Evolutionary conservation across 1,139 yeast species (phyloP).

Genomic region (Lodderomyces oxycetoniae): DNA sequence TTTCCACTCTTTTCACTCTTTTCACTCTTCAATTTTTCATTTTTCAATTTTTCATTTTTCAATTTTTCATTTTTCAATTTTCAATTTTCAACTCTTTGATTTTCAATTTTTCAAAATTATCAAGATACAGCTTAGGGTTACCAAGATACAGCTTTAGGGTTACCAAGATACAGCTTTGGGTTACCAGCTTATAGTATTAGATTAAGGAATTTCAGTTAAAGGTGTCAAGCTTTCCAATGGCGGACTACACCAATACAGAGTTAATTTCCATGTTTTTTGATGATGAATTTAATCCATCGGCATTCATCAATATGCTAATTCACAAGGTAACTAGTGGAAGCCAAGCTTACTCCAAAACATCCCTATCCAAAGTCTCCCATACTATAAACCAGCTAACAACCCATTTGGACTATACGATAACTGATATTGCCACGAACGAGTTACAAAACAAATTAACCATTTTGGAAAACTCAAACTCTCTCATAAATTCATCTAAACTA

Average conservation of each 20-base stretch:
- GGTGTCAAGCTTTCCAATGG: slow-evolving; percentile 2
- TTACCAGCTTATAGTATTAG: too few relatives aligned
- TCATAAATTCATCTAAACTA: slow-evolving; percentile 19
- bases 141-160: too few relatives aligned
- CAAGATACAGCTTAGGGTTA: too few relatives aligned
- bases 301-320: slow-evolving; percentile 36
- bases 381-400: slow-evolving; percentile 41
- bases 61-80: too few relatives aligned
- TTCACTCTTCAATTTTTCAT: too few relatives aligned
- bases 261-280: slow-evolving; percentile 39
- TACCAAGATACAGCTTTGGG: too few relatives aligned
- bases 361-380: slow-evolving; percentile 25
- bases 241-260: slow-evolving; percentile 13
- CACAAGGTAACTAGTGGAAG: slow-evolving; percentile 21
- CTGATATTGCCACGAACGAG: slow-evolving; percentile 49
- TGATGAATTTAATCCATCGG: slow-evolving; percentile 32
- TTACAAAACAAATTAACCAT: slow-evolving; percentile 39
- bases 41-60: too few relatives aligned
- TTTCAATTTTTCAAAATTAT: too few relatives aligned
- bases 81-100: too few relatives aligned
- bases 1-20: too few relatives aligned
- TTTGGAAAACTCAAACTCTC: slow-evolving; percentile 20
- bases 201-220: too few relatives aligned
- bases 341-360: slow-evolving; percentile 20
- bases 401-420: slow-evolving; percentile 59